Percentiles rank a stretch among this genome's conserved stretches.
Evolutionary conservation across 129 eudicot species (phyloP).

Genomic region (Flaveria sonorensis): DNA sequence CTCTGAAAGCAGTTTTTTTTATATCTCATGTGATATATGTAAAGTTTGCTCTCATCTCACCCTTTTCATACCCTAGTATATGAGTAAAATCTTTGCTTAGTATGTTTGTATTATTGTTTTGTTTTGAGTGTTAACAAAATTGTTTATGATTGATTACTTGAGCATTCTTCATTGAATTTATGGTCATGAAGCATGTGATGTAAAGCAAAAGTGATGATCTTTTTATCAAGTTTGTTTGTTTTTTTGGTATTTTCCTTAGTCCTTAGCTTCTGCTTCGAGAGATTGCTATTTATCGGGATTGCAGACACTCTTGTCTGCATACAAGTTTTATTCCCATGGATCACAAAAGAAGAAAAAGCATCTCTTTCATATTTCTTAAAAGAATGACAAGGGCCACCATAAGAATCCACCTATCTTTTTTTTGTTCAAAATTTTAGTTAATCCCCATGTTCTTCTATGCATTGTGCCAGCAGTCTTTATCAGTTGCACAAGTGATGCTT

Average conservation of each 20-base stretch:
- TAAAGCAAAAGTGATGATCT: constrained; percentile 36
- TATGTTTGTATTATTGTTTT: no score
- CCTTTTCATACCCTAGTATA: no score
- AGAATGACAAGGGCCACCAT: constrained; percentile 43
- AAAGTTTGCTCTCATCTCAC: no score
- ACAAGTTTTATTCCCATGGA: constrained; percentile 32
- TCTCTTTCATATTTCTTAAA: constrained; percentile 26
- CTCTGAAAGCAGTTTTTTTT: no score
- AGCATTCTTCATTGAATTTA: constrained; percentile 17
- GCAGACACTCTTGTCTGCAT: constrained; percentile 24
- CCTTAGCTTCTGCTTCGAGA: constrained; percentile 13
- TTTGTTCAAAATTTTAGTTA: constrained; percentile 21
- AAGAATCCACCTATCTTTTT: constrained; percentile 32
- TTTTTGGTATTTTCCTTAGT: constrained; percentile 14
- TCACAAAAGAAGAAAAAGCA: constrained; percentile 21
- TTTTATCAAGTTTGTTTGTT: constrained; percentile 23
- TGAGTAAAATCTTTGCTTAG: neutral
- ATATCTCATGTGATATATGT: no score
- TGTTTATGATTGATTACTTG: constrained; percentile 13
- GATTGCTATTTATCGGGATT: constrained; percentile 33
- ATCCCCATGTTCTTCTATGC: constrained; percentile 40
- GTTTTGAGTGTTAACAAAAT: neutral
- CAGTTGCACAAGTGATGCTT: constrained; percentile 28
- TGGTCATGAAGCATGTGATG: constrained; percentile 27
- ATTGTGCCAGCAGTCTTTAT: constrained; percentile 32